These are phyloP conservation scores for Rhododendron ferrugineum DNA, from an alignment of 148 eudicot species.

Conservation along the genomic window DNA sequence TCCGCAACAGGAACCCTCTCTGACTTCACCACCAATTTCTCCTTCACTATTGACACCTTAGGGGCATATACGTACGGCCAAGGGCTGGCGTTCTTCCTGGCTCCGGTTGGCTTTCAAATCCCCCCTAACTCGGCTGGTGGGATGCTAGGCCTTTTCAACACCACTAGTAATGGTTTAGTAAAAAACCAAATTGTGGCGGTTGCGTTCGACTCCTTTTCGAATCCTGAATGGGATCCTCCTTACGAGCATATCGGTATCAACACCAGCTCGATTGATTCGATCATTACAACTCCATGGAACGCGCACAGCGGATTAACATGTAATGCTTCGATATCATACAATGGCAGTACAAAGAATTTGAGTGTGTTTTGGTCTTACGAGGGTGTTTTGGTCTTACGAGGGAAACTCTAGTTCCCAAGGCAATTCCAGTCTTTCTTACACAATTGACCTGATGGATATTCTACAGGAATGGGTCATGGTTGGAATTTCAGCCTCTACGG, in stretches of 20 bases:
- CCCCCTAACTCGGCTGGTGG: conserved; percentile 48
- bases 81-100: conserved; percentile 45
- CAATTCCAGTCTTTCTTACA: conserved; percentile 35
- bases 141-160: conserved; percentile 49
- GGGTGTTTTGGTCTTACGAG: conserved; percentile 33
- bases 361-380: conserved; percentile 40
- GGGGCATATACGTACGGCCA: conserved; percentile 24
- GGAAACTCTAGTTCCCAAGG: not conserved
- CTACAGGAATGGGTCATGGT: conserved; percentile 43
- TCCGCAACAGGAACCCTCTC: conserved; percentile 18
- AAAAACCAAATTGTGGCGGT: conserved; percentile 32
- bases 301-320: conserved; percentile 39
- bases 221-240: conserved; percentile 44
- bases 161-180: conserved; percentile 22
- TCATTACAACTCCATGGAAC: conserved; percentile 29
- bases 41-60: conserved; percentile 35
- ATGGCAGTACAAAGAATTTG: conserved; percentile 31
- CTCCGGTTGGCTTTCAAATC: conserved; percentile 38
- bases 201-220: conserved; percentile 43
- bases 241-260: conserved; percentile 61
- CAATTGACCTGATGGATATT: conserved; percentile 32
- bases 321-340: conserved; percentile 41
- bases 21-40: conserved; percentile 48
- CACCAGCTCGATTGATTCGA: conserved; percentile 33
- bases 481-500: conserved; percentile 55